Evolutionary conservation across 2,329 filamentous ascomycete genomes (phyloP).

Genomic region (Trichoderma sp.): DNA sequence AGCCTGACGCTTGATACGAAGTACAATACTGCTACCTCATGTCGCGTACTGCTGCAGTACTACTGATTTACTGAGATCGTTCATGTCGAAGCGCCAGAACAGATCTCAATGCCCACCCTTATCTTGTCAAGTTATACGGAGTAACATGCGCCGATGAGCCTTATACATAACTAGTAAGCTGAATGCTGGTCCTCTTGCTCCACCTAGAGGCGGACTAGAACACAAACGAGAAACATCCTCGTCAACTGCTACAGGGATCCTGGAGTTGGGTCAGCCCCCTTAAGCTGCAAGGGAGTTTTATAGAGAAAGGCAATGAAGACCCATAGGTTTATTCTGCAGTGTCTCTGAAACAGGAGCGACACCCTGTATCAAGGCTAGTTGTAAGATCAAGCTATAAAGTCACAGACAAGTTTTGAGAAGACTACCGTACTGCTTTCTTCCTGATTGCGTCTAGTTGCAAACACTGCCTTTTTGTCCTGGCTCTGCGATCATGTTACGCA

Average conservation of each 20-base stretch:
- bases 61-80: not conserved
- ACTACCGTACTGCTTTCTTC: too few relatives aligned
- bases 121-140: too few relatives aligned
- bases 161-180: not conserved
- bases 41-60: not conserved
- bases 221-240: not conserved
- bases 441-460: too few relatives aligned
- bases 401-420: too few relatives aligned
- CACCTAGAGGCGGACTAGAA: not conserved
- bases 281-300: not conserved
- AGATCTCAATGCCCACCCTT: not conserved
- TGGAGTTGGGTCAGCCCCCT: not conserved
- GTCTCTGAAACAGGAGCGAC: too few relatives aligned
- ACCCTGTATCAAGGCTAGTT: not conserved
- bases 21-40: not conserved
- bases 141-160: not conserved
- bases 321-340: too few relatives aligned
- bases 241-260: not conserved
- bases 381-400: not conserved
- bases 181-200: slow-evolving; percentile 2
- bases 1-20: too few relatives aligned
- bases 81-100: not conserved
- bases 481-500: too few relatives aligned
- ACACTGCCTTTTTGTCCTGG: too few relatives aligned
- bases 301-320: not conserved